These are phyloP conservation scores for Penicillium soppii DNA, from an alignment of 495 filamentous ascomycete species.

Conservation along the genomic window DNA sequence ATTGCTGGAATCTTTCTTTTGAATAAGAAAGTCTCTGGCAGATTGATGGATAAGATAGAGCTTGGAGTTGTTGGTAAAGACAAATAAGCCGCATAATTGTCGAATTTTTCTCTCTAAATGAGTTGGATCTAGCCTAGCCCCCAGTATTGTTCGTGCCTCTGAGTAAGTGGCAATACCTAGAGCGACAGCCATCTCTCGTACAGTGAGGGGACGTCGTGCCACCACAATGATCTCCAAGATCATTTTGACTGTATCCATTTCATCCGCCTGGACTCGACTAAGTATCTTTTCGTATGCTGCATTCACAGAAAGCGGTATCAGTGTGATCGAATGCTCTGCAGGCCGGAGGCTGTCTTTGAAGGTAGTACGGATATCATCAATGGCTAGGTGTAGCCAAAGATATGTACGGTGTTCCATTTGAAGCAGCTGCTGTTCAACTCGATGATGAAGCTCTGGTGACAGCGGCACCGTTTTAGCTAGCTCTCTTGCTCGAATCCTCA, in stretches of 20 bases:
- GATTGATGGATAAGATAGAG: slow-evolving; percentile 39
- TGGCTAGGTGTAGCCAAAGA: slow-evolving; percentile 33
- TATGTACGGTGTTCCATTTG: slow-evolving; percentile 31
- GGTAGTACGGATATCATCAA: slow-evolving; percentile 19
- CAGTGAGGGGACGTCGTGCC: slow-evolving; percentile 31
- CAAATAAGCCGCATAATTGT: slow-evolving; percentile 38
- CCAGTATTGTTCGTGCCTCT: slow-evolving; percentile 15
- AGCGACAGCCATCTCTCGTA: slow-evolving; percentile 39
- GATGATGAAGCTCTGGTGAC: slow-evolving; percentile 6
- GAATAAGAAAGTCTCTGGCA: slow-evolving; percentile 28
- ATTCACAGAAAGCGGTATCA: slow-evolving; percentile 22
- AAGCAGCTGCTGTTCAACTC: slow-evolving; percentile 2
- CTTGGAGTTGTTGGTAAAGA: slow-evolving; percentile 34
- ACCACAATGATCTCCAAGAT: slow-evolving; percentile 39
- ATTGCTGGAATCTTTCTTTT: slow-evolving; percentile 3
- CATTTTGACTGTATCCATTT: slow-evolving; percentile 16
- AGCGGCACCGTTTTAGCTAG: slow-evolving; percentile 13
- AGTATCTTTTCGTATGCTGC: slow-evolving; percentile 31
- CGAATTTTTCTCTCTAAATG: slow-evolving; percentile 24
- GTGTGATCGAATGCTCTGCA: slow-evolving; percentile 10
- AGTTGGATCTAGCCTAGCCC: slow-evolving; percentile 21
- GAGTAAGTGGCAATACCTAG: slow-evolving; percentile 22
- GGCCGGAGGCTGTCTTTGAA: slow-evolving; percentile 19
- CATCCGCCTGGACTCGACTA: slow-evolving; percentile 5
- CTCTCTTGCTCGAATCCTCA: slow-evolving; percentile 26